phyloP scores from a whole-genome alignment of 2,329 filamentous ascomycete genomes.

The Phialemoniopsis sp. region DNA sequence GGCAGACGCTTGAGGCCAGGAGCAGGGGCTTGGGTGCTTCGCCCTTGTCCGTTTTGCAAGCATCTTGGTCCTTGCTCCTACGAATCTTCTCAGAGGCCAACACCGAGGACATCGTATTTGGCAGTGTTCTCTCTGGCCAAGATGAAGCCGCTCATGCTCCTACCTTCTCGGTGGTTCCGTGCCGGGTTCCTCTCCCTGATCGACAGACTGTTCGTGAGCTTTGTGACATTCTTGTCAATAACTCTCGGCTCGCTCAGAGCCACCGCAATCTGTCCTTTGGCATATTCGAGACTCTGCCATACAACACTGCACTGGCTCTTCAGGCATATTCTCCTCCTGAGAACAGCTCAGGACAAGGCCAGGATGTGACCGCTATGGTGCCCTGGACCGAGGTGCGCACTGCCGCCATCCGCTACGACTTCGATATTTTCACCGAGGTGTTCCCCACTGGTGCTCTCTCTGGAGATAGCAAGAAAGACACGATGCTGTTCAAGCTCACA shows the following conservation, averaged over 20 bases:
- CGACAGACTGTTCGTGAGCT: constrained; percentile 8
- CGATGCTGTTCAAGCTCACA: constrained; percentile 9
- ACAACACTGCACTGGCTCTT: constrained; percentile 27
- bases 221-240: constrained; percentile 10
- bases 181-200: constrained; percentile 18
- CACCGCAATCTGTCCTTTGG: constrained; percentile 18
- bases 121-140: constrained; percentile 25
- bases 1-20: constrained; percentile 6
- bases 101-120: constrained; percentile 25
- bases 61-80: constrained; percentile 27
- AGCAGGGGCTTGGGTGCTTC: constrained; percentile 18
- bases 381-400: constrained; percentile 7
- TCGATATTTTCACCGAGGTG: constrained; percentile 11
- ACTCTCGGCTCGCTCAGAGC: constrained; percentile 7
- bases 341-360: background rate
- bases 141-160: constrained; percentile 21
- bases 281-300: constrained; percentile 20
- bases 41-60: constrained; percentile 26
- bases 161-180: constrained; percentile 26
- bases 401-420: constrained; percentile 12
- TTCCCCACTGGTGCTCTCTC: constrained; percentile 3
- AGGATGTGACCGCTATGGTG: background rate
- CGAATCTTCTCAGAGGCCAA: constrained; percentile 22
- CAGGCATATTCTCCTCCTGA: constrained; percentile 19
- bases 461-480: background rate